phyloP scores from a whole-genome alignment of 2,329 filamentous ascomycete genomes.

The Talaromyces pinophilus region DNA sequence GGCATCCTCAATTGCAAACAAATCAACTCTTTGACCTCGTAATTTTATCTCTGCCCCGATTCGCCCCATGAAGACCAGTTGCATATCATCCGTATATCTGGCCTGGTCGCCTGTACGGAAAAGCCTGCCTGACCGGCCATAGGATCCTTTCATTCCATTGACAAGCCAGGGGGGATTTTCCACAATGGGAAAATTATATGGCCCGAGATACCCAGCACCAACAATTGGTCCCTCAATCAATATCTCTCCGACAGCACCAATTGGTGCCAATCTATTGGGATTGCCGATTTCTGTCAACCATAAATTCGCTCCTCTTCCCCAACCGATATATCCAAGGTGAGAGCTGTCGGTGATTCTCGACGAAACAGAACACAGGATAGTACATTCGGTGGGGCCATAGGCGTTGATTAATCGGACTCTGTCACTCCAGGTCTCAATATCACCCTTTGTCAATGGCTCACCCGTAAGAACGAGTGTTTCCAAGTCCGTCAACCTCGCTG shows the following conservation, averaged over 20 bases:
- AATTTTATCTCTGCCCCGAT: conserved; percentile 32
- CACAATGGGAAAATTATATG: conserved; percentile 26
- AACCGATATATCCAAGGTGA: conserved; percentile 41
- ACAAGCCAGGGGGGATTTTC: background rate
- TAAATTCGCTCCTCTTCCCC: conserved; percentile 38
- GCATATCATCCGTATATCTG: conserved; percentile 26
- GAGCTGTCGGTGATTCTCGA: background rate
- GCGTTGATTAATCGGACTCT: conserved; percentile 11
- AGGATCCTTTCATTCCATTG: background rate
- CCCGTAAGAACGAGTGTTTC: conserved; percentile 14
- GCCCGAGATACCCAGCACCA: conserved; percentile 47
- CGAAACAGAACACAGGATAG: conserved; percentile 23
- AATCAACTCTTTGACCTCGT: conserved; percentile 26
- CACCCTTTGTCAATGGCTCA: conserved; percentile 1
- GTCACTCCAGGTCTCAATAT: conserved; percentile 3
- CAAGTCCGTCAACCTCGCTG: background rate
- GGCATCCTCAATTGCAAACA: background rate
- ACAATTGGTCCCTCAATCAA: conserved; percentile 46
- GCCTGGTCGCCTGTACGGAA: background rate
- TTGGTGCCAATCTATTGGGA: conserved; percentile 45
- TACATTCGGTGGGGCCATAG: conserved; percentile 18
- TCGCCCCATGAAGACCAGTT: conserved; percentile 24
- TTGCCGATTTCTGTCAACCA: conserved; percentile 34
- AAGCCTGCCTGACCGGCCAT: background rate
- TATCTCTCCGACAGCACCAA: conserved; percentile 42